Evolutionary conservation across 2,329 filamentous ascomycete species (phyloP), one percentile per base, ranked within the genome.

Genomic region (Aureobasidium musti): DNA sequence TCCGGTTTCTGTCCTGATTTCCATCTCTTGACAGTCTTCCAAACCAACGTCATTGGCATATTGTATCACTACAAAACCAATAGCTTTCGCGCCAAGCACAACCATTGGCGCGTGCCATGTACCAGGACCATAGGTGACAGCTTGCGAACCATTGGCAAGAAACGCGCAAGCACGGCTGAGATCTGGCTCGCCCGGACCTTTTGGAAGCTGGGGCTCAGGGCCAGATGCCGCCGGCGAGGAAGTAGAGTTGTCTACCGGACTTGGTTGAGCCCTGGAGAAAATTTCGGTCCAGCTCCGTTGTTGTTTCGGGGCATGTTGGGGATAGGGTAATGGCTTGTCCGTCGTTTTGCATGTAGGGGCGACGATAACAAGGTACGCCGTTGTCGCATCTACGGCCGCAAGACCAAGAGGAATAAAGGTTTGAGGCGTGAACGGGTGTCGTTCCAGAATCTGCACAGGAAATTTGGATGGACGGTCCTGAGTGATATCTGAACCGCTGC

Each of bases 51-150:
- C 92, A 77, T 96, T 98, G 39, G 88, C 88, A 80, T 91, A 95
- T 80, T 98, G 94, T 71, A 91, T 86, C 1, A 98, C 94, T 5
- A 96, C 86, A 77, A 97, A 98, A 75, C 95, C 91, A 56, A 97
- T 82, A 23, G 87, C 83, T 64, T 81, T 79, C 52, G 79, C 77
- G 0, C 93, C 93, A 57, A 98, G 78, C 19, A 91, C 92, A 17
- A 92, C 90, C 94, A 99, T 98, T 0, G 95, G 95, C 68, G 94
- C 92, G 81, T 99, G 95, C 94, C 89, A 99, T 64, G 92, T 97
- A 5, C 92, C 95, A 1, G 91, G 88, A 1, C 86, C 92, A 77
- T 98, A 99, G 2, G 92, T 97, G 17, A 99, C 91, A 13, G 92
- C 93, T 80, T 97, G 92, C 28, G 84, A 83, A 2, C 87, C 88